These are phyloP conservation scores for Sanghuangporus weigelae DNA, from an alignment of 1,284 basidiomycete genomes.

Conservation along the genomic window DNA sequence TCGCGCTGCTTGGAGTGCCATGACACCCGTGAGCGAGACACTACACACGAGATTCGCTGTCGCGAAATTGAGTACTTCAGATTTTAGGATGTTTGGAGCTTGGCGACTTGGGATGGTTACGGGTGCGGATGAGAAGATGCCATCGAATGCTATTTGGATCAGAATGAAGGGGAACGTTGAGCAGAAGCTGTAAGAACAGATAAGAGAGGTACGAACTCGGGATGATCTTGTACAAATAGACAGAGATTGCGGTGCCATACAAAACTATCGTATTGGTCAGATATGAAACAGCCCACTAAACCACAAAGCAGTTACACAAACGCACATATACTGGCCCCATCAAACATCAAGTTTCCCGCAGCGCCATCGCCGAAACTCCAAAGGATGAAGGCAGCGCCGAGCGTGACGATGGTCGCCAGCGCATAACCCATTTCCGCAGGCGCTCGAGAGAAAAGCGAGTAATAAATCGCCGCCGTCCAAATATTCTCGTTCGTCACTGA, in stretches of 20 bases:
- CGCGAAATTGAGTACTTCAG: conserved; percentile 65
- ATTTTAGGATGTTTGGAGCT: conserved; percentile 50
- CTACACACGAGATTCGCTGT: conserved; percentile 78
- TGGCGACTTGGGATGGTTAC: conserved; percentile 23
- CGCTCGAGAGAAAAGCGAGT: conserved; percentile 66
- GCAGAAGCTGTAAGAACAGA: background rate
- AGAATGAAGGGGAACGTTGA: conserved; percentile 9
- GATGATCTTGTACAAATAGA: conserved; percentile 68
- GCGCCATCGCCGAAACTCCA: conserved; percentile 72
- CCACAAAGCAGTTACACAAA: conserved; percentile 16
- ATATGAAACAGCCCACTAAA: conserved; percentile 2
- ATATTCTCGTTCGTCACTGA: conserved; percentile 73
- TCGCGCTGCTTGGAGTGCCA: conserved; percentile 72
- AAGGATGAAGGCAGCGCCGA: conserved; percentile 61
- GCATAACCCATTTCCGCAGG: conserved; percentile 49
- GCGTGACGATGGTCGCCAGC: conserved; percentile 45
- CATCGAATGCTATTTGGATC: conserved; percentile 40
- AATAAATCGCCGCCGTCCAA: conserved; percentile 75
- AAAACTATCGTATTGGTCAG: conserved; percentile 44
- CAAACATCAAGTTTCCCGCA: conserved; percentile 82
- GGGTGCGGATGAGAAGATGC: conserved; percentile 50
- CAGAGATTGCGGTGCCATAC: conserved; percentile 58
- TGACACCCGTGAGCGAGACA: conserved; percentile 74
- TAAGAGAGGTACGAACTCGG: conserved; percentile 52
- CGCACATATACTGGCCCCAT: conserved; percentile 79